Evolutionary conservation across 2,329 filamentous ascomycete genomes (phyloP), one percentile per base, ranked within the genome.

Genomic region (Aspergillus clavatus): DNA sequence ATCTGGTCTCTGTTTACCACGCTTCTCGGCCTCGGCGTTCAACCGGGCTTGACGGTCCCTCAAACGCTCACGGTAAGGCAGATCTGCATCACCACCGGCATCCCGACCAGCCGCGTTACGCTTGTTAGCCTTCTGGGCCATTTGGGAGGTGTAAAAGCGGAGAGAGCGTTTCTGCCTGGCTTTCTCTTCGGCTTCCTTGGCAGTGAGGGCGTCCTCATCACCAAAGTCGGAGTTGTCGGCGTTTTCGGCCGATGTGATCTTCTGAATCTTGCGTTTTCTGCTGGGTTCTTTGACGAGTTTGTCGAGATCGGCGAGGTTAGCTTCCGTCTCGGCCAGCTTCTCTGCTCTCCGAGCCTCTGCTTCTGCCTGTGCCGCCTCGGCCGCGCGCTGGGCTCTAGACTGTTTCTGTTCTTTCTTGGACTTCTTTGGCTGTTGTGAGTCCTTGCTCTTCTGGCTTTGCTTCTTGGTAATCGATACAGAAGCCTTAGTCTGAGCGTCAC

Each of bases 101-200:
- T 87, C 65, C 76, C 83, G 31, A 75, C 83, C 52, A 79, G 86
- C 68, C 72, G 71, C 50, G 59, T 82, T 56, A 64, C 76, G 87
- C 65, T 88, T 90, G 72, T 89, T 95, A 45, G 88, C 83, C 71
- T 96, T 97, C 66, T 97, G 91, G 22, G 87, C 86, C 54, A 98
- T 93, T 66, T 98, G 93, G 3, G 90, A 95, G 2, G 94, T 97
- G 78, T 98, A 98, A 76, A 98, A 98, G 51, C 89, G 86, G 46
- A 98, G 79, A 53, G 82, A 89, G 76, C 94, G 95, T 77, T 93
- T 95, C 68, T 87, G 87, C 48, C 82, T 80, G 0, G 84, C 87
- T 71, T 98, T 98, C 60, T 95, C 88, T 33, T 86, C 87, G 1
- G 88, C 85, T 49, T 91, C 83, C 50, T 83, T 79, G 8, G 83